Conservation (phyloP, 1,284 basidiomycete genomes). For the Tylopilus sp. region DNA sequence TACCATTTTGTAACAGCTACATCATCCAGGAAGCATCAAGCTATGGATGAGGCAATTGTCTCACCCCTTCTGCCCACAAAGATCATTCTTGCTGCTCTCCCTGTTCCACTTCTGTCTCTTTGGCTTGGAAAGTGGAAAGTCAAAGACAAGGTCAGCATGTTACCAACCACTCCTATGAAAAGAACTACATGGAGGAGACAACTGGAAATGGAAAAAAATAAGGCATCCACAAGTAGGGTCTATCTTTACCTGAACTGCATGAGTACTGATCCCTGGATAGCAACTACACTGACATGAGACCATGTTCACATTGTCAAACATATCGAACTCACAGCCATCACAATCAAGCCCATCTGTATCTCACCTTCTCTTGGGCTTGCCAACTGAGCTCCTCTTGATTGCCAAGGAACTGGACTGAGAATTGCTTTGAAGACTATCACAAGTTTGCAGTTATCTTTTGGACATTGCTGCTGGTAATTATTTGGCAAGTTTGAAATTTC, state of each 20-base stretch:
- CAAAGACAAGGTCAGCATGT: background rate
- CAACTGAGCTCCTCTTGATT: background rate
- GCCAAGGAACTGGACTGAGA: background rate
- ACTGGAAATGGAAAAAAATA: too few species aligned
- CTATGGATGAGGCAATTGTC: too few species aligned
- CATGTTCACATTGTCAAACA: background rate
- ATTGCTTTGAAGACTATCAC: background rate
- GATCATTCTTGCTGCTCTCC: too few species aligned
- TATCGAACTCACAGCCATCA: background rate
- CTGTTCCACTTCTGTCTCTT: background rate
- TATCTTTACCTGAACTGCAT: background rate
- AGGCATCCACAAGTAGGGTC: background rate
- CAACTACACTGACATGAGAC: background rate
- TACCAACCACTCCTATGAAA: background rate
- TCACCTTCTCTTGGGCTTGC: background rate
- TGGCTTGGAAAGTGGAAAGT: background rate
- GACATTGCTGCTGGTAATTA: background rate
- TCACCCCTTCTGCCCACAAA: too few species aligned
- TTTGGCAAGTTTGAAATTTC: background rate
- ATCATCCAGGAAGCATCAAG: too few species aligned
- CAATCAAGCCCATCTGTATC: background rate
- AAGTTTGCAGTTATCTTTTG: constrained; percentile 1
- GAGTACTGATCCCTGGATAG: background rate
- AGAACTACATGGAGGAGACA: background rate
- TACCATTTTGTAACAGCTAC: too few species aligned